Conservation (phyloP, 2,329 filamentous ascomycete genomes). For the Grosmannia huntii region DNA sequence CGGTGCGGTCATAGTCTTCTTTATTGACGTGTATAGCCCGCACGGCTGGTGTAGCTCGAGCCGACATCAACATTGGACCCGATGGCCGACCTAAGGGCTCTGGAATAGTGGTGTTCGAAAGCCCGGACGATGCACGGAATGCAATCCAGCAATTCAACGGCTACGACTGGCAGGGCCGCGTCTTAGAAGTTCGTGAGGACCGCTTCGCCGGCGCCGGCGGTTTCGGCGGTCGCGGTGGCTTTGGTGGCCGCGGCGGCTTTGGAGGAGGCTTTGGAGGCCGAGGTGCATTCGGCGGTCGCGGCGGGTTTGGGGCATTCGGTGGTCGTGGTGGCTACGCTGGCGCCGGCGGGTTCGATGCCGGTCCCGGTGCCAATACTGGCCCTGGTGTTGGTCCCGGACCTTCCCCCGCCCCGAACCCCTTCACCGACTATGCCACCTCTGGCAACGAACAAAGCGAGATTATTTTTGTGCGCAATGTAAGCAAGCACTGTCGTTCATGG, state of each 20-base stretch:
- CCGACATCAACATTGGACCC: constrained; percentile 84
- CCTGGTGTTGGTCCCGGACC: constrained; percentile 24
- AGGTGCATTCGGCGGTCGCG: constrained; percentile 29
- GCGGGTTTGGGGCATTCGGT: constrained; percentile 35
- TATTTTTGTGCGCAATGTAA: constrained; percentile 95
- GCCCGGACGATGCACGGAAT: constrained; percentile 83
- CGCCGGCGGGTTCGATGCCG: constrained; percentile 24
- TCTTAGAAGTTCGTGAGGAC: constrained; percentile 90
- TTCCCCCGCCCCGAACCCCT: constrained; percentile 55
- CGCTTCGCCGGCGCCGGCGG: constrained; percentile 60
- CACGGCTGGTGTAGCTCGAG: constrained; percentile 74
- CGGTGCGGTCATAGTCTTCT: neutral
- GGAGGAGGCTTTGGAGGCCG: constrained; percentile 31
- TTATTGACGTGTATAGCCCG: constrained; percentile 27
- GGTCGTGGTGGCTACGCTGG: constrained; percentile 27
- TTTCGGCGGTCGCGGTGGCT: constrained; percentile 45
- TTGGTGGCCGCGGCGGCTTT: constrained; percentile 42
- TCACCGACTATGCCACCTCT: constrained; percentile 83
- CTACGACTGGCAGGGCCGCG: constrained; percentile 93
- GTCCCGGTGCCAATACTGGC: constrained; percentile 23
- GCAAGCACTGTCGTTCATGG: constrained; percentile 18
- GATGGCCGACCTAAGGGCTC: constrained; percentile 94
- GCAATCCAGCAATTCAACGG: constrained; percentile 97
- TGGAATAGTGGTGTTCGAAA: constrained; percentile 94
- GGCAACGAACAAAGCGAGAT: constrained; percentile 71